phyloP scores from a whole-genome alignment of 805 yeast genomes.

The Ogataea trehalophila region DNA sequence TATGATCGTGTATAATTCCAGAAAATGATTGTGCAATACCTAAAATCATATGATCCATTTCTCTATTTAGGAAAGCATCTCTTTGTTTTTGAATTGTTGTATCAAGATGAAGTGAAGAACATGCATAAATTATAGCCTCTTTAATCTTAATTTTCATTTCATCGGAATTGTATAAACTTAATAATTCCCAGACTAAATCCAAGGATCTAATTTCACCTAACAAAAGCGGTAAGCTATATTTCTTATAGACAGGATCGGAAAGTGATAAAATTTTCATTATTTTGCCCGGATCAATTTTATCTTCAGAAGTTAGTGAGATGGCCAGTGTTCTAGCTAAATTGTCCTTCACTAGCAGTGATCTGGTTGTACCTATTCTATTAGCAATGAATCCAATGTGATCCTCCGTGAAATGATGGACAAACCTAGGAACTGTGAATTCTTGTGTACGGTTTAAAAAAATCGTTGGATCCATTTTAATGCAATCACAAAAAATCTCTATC shows the following conservation, averaged over 20 bases:
- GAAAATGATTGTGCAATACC: conserved; percentile 78
- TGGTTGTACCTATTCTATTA: conserved; percentile 38
- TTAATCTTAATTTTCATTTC: conserved; percentile 29
- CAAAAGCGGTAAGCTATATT: conserved; percentile 32
- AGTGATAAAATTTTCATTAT: conserved; percentile 50
- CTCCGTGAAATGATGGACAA: conserved; percentile 60
- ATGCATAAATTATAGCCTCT: conserved; percentile 35
- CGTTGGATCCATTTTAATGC: conserved; percentile 56
- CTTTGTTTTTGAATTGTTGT: conserved; percentile 24
- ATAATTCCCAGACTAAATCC: conserved; percentile 37
- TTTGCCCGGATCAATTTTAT: conserved; percentile 42
- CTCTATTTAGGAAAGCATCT: conserved; percentile 32
- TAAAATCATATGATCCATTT: conserved; percentile 55
- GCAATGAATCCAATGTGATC: conserved; percentile 65
- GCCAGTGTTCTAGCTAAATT: conserved; percentile 54
- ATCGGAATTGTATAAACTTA: conserved; percentile 36
- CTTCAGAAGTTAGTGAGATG: conserved; percentile 47
- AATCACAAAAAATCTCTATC: conserved; percentile 54
- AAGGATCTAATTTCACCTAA: conserved; percentile 22
- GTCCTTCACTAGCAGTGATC: conserved; percentile 43
- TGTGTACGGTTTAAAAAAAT: conserved; percentile 67
- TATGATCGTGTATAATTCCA: conserved; percentile 68
- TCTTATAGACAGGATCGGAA: conserved; percentile 41
- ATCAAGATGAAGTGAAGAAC: conserved; percentile 15
- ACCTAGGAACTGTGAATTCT: conserved; percentile 69